phyloP scores from a whole-genome alignment of 768 basidiomycete genomes.

The Rhizopogon rudus region DNA sequence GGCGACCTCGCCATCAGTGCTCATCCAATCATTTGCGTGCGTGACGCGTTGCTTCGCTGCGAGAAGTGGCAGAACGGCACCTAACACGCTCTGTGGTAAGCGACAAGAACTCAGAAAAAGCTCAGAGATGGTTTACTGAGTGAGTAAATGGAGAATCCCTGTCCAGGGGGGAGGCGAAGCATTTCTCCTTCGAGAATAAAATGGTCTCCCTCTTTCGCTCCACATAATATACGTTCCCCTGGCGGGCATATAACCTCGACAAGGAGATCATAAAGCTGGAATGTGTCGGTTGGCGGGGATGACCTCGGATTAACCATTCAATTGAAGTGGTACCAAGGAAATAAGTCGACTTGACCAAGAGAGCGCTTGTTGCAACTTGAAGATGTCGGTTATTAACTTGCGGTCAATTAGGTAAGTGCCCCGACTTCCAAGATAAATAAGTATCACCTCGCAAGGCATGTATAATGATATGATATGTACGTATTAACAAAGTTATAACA shows the following conservation, averaged over 20 bases:
- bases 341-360: not conserved
- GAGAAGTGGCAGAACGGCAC: conserved; percentile 57
- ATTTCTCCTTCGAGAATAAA: conserved; percentile 63
- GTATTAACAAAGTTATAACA: not conserved
- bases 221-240: conserved; percentile 53
- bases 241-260: conserved; percentile 60
- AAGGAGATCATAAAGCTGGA: conserved; percentile 60
- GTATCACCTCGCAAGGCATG: not conserved
- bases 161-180: conserved; percentile 52
- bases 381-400: not conserved
- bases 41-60: conserved; percentile 61
- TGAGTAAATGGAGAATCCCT: conserved; percentile 69
- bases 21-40: conserved; percentile 61
- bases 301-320: not conserved
- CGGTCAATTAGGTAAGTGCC: no score
- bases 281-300: conserved; percentile 33
- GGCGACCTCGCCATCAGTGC: conserved; percentile 57
- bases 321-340: not conserved
- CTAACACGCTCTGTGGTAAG: conserved; percentile 24
- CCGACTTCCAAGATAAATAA: not conserved
- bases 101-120: not conserved
- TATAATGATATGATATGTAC: not conserved
- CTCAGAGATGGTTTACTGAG: conserved; percentile 33
- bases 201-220: conserved; percentile 59
- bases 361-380: not conserved